These are phyloP conservation scores for Penicillium pancosmium DNA, from an alignment of 495 filamentous ascomycete species.

Conservation along the genomic window DNA sequence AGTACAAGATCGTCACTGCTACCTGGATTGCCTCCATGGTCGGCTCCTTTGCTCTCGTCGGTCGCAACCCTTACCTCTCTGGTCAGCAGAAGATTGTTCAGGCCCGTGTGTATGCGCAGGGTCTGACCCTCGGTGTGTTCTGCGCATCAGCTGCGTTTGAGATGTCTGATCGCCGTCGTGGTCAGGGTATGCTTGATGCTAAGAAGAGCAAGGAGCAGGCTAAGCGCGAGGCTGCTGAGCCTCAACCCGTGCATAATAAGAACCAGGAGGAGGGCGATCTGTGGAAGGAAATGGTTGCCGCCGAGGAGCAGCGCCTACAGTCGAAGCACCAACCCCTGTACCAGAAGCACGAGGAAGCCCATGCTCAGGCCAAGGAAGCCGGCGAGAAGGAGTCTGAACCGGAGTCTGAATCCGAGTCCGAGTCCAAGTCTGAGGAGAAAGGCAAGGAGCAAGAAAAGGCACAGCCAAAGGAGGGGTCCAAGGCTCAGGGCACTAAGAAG, in stretches of 20 bases:
- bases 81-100: conserved; percentile 92
- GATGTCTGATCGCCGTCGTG: conserved; percentile 76
- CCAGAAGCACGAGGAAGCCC: conserved; percentile 30
- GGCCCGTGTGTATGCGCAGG: conserved; percentile 97
- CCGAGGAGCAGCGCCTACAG: conserved; percentile 70
- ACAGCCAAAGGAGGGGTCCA: conserved; percentile 11
- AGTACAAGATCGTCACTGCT: conserved; percentile 85
- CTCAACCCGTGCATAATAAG: conserved; percentile 68
- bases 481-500: conserved; percentile 16
- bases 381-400: conserved; percentile 17
- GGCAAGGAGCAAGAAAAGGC: conserved; percentile 14
- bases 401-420: not conserved
- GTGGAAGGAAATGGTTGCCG: conserved; percentile 86
- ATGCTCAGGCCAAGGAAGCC: conserved; percentile 7
- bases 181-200: conserved; percentile 57
- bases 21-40: conserved; percentile 87
- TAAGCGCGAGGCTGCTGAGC: conserved; percentile 45
- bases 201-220: conserved; percentile 72
- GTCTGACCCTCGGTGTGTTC: conserved; percentile 85
- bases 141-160: conserved; percentile 88
- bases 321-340: conserved; percentile 55
- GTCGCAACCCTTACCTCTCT: conserved; percentile 74
- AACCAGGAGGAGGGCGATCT: conserved; percentile 76
- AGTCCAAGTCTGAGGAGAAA: conserved; percentile 8
- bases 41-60: conserved; percentile 72